Conservation (phyloP, 164 flowering plant species). For the Macadamia tetraphylla region DNA sequence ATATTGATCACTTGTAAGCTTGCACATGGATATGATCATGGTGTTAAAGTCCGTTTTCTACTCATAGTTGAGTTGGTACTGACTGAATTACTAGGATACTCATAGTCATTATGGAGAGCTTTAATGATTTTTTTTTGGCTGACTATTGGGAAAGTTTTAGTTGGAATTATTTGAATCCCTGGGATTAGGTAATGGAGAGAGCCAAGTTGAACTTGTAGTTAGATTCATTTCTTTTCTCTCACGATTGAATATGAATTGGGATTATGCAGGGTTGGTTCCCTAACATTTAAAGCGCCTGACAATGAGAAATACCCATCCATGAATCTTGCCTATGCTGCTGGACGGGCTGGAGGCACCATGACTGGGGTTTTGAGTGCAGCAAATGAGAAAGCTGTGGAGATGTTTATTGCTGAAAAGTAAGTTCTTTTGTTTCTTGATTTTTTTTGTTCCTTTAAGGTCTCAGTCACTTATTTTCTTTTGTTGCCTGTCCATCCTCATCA, state of each 20-base stretch:
- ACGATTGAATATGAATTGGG: not conserved
- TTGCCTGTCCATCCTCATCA: not conserved
- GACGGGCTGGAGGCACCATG: constrained; percentile 99
- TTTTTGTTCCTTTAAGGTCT: not conserved
- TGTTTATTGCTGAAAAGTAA: constrained; percentile 91
- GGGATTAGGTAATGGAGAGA: not conserved
- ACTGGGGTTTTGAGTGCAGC: constrained; percentile 99
- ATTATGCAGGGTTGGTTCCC: constrained; percentile 71
- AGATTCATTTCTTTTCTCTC: not conserved
- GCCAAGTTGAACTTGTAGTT: no score
- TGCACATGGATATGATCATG: no score
- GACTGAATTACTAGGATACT: no score
- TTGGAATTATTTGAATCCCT: not conserved
- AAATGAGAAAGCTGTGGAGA: constrained; percentile 95
- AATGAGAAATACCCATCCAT: constrained; percentile 95
- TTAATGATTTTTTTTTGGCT: no score
- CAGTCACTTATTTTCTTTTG: not conserved
- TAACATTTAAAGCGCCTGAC: constrained; percentile 89
- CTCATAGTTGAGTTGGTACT: no score
- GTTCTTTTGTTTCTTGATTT: constrained; percentile 12
- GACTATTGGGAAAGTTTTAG: no score
- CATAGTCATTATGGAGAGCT: no score
- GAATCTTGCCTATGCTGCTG: constrained; percentile 97
- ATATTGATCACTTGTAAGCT: no score
- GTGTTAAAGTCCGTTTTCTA: no score